phyloP scores from a whole-genome alignment of 345 rosid species.

The Kernera saxatilis region DNA sequence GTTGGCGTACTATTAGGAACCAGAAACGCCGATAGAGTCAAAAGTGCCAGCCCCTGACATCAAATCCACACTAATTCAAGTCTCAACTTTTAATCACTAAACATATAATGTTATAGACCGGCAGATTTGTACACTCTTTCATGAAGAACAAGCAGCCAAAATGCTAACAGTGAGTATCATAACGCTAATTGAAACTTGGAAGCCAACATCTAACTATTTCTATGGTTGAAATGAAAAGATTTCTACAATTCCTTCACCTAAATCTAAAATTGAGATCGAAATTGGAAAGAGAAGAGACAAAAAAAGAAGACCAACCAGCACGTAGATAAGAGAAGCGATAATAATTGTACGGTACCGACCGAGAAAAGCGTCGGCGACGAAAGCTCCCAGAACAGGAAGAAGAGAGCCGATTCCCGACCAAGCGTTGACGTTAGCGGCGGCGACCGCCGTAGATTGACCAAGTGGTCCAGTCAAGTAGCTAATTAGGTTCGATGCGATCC shows the following conservation, averaged over 20 bases:
- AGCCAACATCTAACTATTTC: background rate
- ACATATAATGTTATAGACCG: too few relatives aligned
- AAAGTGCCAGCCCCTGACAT: conserved; percentile 17
- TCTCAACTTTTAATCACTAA: background rate
- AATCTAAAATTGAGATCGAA: background rate
- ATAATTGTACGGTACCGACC: conserved; percentile 40
- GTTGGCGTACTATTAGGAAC: conserved; percentile 25
- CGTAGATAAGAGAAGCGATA: conserved; percentile 32
- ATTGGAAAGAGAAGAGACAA: background rate
- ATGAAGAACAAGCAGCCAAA: background rate
- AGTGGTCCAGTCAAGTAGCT: conserved; percentile 41
- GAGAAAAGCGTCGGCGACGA: conserved; percentile 39
- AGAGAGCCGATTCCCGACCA: conserved; percentile 38
- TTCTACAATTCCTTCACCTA: background rate
- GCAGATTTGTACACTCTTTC: background rate
- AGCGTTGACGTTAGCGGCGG: conserved; percentile 41
- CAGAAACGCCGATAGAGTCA: conserved; percentile 56
- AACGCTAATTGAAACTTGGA: too few relatives aligned
- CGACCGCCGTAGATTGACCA: conserved; percentile 38
- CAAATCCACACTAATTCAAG: background rate
- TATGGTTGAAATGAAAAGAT: background rate
- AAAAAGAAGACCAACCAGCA: conserved; percentile 22
- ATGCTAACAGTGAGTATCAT: too few relatives aligned
- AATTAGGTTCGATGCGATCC: conserved; percentile 35
- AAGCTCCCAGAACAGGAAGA: conserved; percentile 43